Evolutionary conservation across 208 protist genomes (phyloP), one percentile per base, ranked within the genome.

Genomic region (Crithidia thermophila): DNA sequence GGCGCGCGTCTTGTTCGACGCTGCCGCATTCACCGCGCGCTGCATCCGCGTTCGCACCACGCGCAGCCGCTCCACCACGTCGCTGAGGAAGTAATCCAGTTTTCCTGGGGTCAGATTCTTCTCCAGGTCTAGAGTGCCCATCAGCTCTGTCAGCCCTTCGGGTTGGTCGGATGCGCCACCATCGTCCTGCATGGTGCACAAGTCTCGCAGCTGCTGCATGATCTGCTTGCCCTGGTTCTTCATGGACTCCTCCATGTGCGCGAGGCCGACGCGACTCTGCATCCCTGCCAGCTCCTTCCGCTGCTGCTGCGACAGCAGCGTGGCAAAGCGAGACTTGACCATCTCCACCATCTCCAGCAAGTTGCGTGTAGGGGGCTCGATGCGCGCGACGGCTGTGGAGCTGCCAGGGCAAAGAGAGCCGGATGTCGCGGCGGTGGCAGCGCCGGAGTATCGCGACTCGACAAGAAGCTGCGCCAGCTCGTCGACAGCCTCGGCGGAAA

Each of bases 381-480:
- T 81, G 58, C 73, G 80, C 42, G 69, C 70, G 4, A 34, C 31
- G 27, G 63, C 31, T 57, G 31, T 46, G 31, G 13, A 50, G 18
- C 46, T 59, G 6, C 50, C 47, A 23, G 72, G 5, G 28, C 30
- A 16, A 4, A n/a, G 40, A 13, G 37, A 33, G 5, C 3, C 42
- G 13, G 56, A 16, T 36, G 56, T 51, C 6, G 45, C 40, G 9
- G 67, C 9, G 75, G 72, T 23, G 72, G 59, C 33, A 20, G 28
- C 69, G 43, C 28, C 37, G 3, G 37, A n/a, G 31, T 21, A 27
- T 6, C 52, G 57, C 3, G 72, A 20, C 7, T 71, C 72, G 14
- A 72, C 63, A 2, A 94, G 71, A 25, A 94, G 72, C 53, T 94
- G 88, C 7, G 88, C 88, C 1, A 94, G 74, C 61, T 91, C 82